phyloP scores from a whole-genome alignment of 768 basidiomycete species.

The Boletus pseudo-olivaceus region DNA sequence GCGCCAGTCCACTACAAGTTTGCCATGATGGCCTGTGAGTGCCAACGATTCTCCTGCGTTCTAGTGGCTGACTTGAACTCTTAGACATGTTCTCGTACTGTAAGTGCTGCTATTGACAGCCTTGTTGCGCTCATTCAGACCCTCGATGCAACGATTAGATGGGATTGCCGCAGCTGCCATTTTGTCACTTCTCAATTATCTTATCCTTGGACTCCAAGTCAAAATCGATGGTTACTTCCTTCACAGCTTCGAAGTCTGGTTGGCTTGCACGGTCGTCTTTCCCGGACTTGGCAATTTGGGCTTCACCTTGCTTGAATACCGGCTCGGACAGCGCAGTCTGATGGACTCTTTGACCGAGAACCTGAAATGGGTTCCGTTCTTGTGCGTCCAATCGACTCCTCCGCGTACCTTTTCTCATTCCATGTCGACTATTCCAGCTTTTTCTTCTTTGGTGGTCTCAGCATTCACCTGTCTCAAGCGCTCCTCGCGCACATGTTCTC shows the following conservation, averaged over 20 bases:
- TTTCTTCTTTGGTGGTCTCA: slow-evolving; percentile 56
- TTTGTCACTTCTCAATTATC: slow-evolving; percentile 70
- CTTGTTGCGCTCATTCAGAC: neutral
- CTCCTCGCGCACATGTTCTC: slow-evolving; percentile 55
- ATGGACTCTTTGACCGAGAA: slow-evolving; percentile 24
- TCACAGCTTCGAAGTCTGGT: slow-evolving; percentile 77
- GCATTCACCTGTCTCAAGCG: slow-evolving; percentile 49
- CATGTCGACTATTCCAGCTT: slow-evolving; percentile 22
- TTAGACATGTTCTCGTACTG: slow-evolving; percentile 52
- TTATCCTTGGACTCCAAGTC: slow-evolving; percentile 70
- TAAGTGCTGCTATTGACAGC: slow-evolving; percentile 20
- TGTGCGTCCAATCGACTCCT: slow-evolving; percentile 19
- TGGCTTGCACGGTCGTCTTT: slow-evolving; percentile 74
- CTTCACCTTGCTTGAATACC: slow-evolving; percentile 73
- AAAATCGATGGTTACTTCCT: slow-evolving; percentile 72
- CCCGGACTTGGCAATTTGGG: slow-evolving; percentile 70
- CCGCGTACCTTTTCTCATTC: neutral
- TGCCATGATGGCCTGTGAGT: slow-evolving; percentile 50
- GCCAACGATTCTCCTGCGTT: neutral
- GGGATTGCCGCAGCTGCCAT: slow-evolving; percentile 67
- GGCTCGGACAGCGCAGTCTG: slow-evolving; percentile 47
- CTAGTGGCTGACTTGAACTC: neutral
- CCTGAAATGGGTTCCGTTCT: slow-evolving; percentile 36
- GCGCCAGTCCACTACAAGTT: slow-evolving; percentile 84
- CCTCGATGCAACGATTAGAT: slow-evolving; percentile 11